phyloP scores from a whole-genome alignment of 23 red algal genomes.

The Gracilaria gracilis region DNA sequence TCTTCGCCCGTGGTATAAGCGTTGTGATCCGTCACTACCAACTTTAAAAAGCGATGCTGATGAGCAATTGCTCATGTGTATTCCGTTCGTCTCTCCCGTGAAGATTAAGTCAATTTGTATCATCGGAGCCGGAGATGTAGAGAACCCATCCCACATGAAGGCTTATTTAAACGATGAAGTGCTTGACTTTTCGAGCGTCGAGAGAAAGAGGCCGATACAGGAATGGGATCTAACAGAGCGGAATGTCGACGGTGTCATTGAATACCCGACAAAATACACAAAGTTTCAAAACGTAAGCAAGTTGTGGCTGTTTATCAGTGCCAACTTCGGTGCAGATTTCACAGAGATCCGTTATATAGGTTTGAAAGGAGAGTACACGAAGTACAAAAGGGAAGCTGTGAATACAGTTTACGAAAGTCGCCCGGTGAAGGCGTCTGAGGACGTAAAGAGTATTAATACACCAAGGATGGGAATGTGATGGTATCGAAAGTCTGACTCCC shows the following conservation, averaged over 20 bases:
- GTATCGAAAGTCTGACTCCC: neutral
- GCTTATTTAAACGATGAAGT: slow-evolving; percentile 84
- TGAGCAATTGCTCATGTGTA: slow-evolving; percentile 87
- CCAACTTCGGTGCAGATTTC: slow-evolving; percentile 83
- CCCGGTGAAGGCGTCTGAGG: slow-evolving; percentile 73
- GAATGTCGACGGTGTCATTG: slow-evolving; percentile 70
- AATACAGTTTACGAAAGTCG: slow-evolving; percentile 85
- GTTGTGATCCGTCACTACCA: slow-evolving; percentile 65
- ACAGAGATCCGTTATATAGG: slow-evolving; percentile 90
- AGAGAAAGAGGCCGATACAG: slow-evolving; percentile 65
- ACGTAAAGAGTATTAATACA: slow-evolving; percentile 48
- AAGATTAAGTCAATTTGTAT: slow-evolving; percentile 85
- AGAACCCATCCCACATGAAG: slow-evolving; percentile 73
- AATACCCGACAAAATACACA: slow-evolving; percentile 90
- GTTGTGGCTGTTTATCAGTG: slow-evolving; percentile 77
- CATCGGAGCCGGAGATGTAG: slow-evolving; percentile 76
- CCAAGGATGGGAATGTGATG: slow-evolving; percentile 70
- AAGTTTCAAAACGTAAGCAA: slow-evolving; percentile 88
- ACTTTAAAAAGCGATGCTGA: slow-evolving; percentile 81
- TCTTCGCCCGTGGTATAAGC: slow-evolving; percentile 78
- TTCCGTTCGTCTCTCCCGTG: slow-evolving; percentile 80
- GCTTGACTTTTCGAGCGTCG: slow-evolving; percentile 83
- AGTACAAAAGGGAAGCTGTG: slow-evolving; percentile 88
- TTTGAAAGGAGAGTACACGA: slow-evolving; percentile 85
- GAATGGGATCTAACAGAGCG: slow-evolving; percentile 74